A percentile compares a stretch with the other conserved stretches of the same genome.
Conservation (phyloP, 306 rosid genomes). For the Quercus engelmannii region DNA sequence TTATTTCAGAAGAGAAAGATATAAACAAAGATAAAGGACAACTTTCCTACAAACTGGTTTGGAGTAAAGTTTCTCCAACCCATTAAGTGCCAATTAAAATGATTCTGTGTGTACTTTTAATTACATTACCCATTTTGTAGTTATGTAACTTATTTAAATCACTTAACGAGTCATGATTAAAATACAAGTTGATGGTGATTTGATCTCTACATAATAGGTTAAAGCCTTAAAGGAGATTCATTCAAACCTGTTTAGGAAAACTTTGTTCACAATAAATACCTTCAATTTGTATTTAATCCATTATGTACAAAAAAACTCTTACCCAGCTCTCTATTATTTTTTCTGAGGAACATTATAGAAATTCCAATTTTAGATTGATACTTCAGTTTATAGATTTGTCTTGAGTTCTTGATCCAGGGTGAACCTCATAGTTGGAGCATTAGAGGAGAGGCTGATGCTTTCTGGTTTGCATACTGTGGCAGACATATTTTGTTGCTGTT, state of each 20-base stretch:
- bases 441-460: constrained; percentile 74
- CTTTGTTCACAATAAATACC: background rate
- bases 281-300: background rate
- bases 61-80: too few relatives aligned
- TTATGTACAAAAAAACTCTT: background rate
- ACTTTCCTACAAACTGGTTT: too few relatives aligned
- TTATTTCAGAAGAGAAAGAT: background rate
- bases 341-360: background rate
- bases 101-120: too few relatives aligned
- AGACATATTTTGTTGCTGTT: constrained; percentile 81
- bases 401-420: constrained; percentile 42
- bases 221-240: too few relatives aligned
- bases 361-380: constrained; percentile 13
- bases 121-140: too few relatives aligned
- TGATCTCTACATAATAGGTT: too few relatives aligned
- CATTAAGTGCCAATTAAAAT: too few relatives aligned
- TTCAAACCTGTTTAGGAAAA: too few relatives aligned
- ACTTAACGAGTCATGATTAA: too few relatives aligned
- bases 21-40: background rate
- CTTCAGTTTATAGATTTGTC: constrained; percentile 6
- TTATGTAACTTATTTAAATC: too few relatives aligned
- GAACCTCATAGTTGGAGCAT: constrained; percentile 54
- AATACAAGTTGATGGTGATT: too few relatives aligned
- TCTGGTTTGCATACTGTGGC: constrained; percentile 84
- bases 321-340: background rate